Conservation (phyloP, 1,284 basidiomycete genomes). For the Ustilago nuda region DNA sequence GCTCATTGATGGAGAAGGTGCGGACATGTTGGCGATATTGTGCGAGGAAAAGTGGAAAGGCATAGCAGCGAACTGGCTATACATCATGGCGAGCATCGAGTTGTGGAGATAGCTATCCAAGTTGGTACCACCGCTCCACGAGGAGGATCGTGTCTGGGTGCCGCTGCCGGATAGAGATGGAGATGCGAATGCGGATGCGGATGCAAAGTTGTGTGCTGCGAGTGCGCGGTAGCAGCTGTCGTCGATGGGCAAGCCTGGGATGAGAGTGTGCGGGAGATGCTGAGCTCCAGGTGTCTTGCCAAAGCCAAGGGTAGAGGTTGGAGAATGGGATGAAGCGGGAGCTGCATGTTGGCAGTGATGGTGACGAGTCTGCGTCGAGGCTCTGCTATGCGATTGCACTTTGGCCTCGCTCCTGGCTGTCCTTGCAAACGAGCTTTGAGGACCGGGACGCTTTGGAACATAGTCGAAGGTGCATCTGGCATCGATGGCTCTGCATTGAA, state of each 20-base stretch:
- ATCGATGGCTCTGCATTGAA: conserved; percentile 53
- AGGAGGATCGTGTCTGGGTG: conserved; percentile 37
- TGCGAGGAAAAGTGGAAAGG: conserved; percentile 37
- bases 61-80: conserved; percentile 25
- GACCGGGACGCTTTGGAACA: conserved; percentile 51
- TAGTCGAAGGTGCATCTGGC: conserved; percentile 56
- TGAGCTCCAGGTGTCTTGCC: conserved; percentile 14
- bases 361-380: neutral
- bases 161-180: conserved; percentile 2
- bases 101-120: conserved; percentile 43
- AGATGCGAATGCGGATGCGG: neutral
- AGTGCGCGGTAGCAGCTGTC: conserved; percentile 41
- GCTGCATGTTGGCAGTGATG: conserved; percentile 5
- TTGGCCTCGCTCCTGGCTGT: conserved; percentile 34
- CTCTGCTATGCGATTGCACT: conserved; percentile 11
- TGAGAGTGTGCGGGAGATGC: conserved; percentile 10
- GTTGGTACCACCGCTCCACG: conserved; percentile 35
- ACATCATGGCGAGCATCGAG: conserved; percentile 45
- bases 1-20: conserved; percentile 30
- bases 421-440: conserved; percentile 51
- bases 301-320: conserved; percentile 14
- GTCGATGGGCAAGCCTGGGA: conserved; percentile 15
- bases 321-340: conserved; percentile 17
- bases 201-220: conserved; percentile 26
- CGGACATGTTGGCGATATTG: conserved; percentile 19